Evolutionary conservation across 2,329 filamentous ascomycete genomes (phyloP).

Genomic region (Claviceps sp.): DNA sequence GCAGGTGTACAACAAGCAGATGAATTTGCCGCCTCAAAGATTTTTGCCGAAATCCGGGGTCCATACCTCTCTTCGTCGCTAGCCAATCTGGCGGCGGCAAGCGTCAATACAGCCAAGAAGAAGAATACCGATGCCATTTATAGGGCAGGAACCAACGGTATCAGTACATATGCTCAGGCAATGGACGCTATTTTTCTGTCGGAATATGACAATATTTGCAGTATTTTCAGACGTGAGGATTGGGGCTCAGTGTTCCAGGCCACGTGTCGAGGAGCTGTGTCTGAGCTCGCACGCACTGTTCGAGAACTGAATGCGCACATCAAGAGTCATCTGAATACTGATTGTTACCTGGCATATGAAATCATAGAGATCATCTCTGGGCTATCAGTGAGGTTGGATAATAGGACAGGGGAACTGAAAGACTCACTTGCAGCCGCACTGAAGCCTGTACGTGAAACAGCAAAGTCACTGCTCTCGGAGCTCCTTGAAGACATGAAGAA

Average conservation of each 20-base stretch:
- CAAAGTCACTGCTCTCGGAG: constrained; percentile 71
- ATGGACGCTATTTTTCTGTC: constrained; percentile 78
- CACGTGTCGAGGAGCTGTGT: constrained; percentile 64
- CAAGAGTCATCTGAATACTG: constrained; percentile 70
- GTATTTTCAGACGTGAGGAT: constrained; percentile 74
- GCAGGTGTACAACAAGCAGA: constrained; percentile 42
- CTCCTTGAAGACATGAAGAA: constrained; percentile 72
- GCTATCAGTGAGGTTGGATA: constrained; percentile 67
- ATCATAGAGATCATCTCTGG: constrained; percentile 80
- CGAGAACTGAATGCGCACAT: constrained; percentile 85
- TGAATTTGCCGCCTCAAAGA: constrained; percentile 60
- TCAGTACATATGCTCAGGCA: constrained; percentile 74
- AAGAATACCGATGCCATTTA: constrained; percentile 76
- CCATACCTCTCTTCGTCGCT: constrained; percentile 74
- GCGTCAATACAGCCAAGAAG: constrained; percentile 69
- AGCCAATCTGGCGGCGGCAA: constrained; percentile 77
- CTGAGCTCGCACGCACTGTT: constrained; percentile 73
- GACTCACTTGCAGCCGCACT: constrained; percentile 69
- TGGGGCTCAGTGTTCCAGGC: constrained; percentile 68
- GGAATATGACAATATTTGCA: constrained; percentile 83
- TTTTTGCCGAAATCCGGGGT: constrained; percentile 76
- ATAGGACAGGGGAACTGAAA: constrained; percentile 75
- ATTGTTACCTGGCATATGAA: constrained; percentile 92
- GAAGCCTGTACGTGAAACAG: constrained; percentile 83
- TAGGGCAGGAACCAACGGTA: constrained; percentile 76